A percentile compares a stretch with the other conserved stretches of the same genome.
These are phyloP conservation scores for Penicillium fimorum DNA, from an alignment of 495 filamentous ascomycete species.

Conservation along the genomic window DNA sequence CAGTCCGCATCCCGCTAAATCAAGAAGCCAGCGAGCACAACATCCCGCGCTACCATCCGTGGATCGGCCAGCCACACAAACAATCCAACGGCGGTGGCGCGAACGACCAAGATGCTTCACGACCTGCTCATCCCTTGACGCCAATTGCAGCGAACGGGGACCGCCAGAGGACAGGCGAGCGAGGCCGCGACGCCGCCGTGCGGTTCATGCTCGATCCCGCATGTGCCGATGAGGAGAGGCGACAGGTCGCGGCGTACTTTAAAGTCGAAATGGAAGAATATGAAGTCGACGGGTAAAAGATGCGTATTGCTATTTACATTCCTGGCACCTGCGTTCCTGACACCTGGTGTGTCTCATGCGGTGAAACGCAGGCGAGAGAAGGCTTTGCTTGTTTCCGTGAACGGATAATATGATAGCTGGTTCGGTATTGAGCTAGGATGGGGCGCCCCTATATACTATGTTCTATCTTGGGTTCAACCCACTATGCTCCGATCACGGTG, in stretches of 20 bases:
- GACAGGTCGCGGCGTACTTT: constrained; percentile 64
- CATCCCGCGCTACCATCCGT: constrained; percentile 54
- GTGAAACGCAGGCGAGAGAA: background rate
- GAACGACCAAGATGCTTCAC: constrained; percentile 7
- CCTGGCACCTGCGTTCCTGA: background rate
- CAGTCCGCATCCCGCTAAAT: constrained; percentile 82
- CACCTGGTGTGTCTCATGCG: background rate
- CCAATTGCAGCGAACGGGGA: constrained; percentile 45
- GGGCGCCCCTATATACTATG: background rate
- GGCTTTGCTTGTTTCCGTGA: background rate
- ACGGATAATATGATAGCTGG: background rate
- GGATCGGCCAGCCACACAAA: constrained; percentile 18
- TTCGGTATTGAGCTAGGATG: background rate
- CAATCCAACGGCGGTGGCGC: constrained; percentile 7
- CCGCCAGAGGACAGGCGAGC: constrained; percentile 46
- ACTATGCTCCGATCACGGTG: background rate
- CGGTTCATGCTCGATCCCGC: constrained; percentile 88
- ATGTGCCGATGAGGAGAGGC: constrained; percentile 68
- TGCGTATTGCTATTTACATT: background rate
- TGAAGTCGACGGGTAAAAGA: constrained; percentile 36
- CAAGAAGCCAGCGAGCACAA: constrained; percentile 59
- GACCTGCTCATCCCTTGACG: constrained; percentile 31
- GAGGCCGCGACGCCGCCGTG: constrained; percentile 70
- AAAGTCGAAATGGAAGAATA: constrained; percentile 75
- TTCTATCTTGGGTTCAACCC: background rate